Evolutionary conservation across 2,329 filamentous ascomycete species (phyloP).

Genomic region (Zymoseptoria ardabiliae): DNA sequence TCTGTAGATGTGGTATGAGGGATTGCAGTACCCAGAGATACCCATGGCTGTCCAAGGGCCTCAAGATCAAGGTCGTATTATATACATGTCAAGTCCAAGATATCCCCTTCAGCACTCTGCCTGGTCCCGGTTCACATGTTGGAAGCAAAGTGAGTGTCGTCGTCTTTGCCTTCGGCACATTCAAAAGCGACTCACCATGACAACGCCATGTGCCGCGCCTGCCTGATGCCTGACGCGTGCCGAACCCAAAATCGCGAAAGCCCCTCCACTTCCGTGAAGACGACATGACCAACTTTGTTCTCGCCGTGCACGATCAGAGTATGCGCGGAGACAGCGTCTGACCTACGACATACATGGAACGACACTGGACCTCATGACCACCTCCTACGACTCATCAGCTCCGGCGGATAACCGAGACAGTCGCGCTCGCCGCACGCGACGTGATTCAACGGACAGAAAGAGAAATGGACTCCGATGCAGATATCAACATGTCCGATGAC

Average conservation of each 20-base stretch:
- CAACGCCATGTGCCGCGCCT: background rate
- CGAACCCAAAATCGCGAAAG: background rate
- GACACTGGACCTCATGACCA: background rate
- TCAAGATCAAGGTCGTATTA: background rate
- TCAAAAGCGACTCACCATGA: background rate
- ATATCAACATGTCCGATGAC: slow-evolving; percentile 1
- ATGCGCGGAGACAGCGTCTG: background rate
- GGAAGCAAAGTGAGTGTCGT: background rate
- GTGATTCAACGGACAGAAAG: background rate
- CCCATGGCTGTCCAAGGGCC: slow-evolving; percentile 15
- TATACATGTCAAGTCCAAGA: background rate
- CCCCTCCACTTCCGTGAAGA: background rate
- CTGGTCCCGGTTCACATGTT: background rate
- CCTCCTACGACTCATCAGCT: background rate
- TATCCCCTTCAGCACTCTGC: background rate
- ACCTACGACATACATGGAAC: no score
- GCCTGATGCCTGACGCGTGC: background rate
- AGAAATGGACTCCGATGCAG: background rate
- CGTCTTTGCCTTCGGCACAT: background rate
- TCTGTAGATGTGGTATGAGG: background rate
- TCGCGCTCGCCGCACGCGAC: background rate
- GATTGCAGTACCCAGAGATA: slow-evolving; percentile 19
- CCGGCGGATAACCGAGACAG: background rate
- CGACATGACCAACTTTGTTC: background rate
- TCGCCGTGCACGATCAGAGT: background rate